phyloP scores from a whole-genome alignment of 371 early-diverging fungal genomes.

The Capillidium heterosporum region DNA sequence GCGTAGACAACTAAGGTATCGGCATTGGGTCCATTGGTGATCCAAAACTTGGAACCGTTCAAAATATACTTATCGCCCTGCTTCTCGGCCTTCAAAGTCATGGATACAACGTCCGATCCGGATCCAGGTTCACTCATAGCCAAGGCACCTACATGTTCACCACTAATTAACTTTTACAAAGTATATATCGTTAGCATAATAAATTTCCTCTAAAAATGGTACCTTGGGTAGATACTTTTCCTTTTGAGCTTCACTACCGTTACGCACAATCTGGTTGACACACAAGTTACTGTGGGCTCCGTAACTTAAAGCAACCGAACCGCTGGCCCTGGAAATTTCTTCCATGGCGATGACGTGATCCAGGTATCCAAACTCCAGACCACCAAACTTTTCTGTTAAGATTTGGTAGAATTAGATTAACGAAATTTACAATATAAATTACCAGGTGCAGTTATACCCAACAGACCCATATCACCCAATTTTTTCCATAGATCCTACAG shows the following conservation, averaged over 20 bases:
- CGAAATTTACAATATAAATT: not conserved
- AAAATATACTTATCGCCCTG: constrained; percentile 63
- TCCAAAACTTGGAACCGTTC: constrained; percentile 91
- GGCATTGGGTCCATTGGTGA: constrained; percentile 94
- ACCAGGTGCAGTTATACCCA: constrained; percentile 75
- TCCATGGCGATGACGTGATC: constrained; percentile 90
- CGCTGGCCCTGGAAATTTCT: constrained; percentile 78
- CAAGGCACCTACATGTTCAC: constrained; percentile 83
- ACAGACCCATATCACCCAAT: constrained; percentile 87
- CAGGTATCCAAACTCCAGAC: constrained; percentile 79
- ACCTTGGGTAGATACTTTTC: constrained; percentile 77
- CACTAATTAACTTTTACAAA: constrained; percentile 42
- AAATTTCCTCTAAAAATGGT: not conserved
- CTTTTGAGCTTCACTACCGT: constrained; percentile 82
- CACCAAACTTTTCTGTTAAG: constrained; percentile 56
- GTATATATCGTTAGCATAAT: not conserved
- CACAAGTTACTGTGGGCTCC: constrained; percentile 95
- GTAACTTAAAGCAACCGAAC: constrained; percentile 81
- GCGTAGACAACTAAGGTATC: constrained; percentile 88
- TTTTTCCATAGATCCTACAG: constrained; percentile 83
- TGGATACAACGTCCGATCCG: constrained; percentile 91
- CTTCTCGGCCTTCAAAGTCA: constrained; percentile 72
- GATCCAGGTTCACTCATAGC: constrained; percentile 90
- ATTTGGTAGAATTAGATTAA: not conserved
- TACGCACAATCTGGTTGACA: constrained; percentile 89